Evolutionary conservation across 2,329 filamentous ascomycete genomes (phyloP), one percentile per base, ranked within the genome.

Genomic region (Teratosphaeria zuluensis): DNA sequence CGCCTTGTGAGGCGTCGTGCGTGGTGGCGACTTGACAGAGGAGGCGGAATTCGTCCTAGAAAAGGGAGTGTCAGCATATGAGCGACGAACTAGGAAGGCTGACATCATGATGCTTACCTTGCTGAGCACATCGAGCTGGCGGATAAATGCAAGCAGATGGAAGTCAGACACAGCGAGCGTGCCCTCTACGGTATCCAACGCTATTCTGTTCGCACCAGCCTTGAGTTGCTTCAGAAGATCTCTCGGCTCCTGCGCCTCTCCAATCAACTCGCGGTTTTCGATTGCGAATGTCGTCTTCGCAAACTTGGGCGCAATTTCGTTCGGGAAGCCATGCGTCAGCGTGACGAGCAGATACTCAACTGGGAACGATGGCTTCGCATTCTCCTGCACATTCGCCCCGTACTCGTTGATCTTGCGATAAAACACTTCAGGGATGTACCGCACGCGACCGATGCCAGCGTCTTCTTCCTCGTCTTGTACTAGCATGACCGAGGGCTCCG

Each of bases 381-480:
- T 97, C 74, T 97, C 90, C 72, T 96, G 94, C 7, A 97, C 94
- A 66, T 92, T 96, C 63, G 88, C 90, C 35, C 92, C 92, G 70
- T 99, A 96, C 73, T 99, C 92, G 74, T 99, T 99, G 74, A 96
- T 90, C 66, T 84, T 86, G 62, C 92, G 85, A 77, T 95, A 99
- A 75, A 97, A 99, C 4, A 99, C 92, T 69, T 99, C 94, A 0
- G 94, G 94, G 24, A 99, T 95, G 70, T 99, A 99, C 67, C 92
- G 84, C 28, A 87, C 86, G 58, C 84, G 85, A 75, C 78, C 58
- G 77, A 84, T 65, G 12, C 72, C 84, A 63, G 91, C 87, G 56
- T 92, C 88, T 66, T 96, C 91, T 60, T 92, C 89, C 70, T 97
- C 92, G 28, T 89, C 88, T 62, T 92, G 90, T 4, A 99, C 94